Evolutionary conservation across 2,329 filamentous ascomycete genomes (phyloP).

Genomic region (Plectosphaerella plurivora): DNA sequence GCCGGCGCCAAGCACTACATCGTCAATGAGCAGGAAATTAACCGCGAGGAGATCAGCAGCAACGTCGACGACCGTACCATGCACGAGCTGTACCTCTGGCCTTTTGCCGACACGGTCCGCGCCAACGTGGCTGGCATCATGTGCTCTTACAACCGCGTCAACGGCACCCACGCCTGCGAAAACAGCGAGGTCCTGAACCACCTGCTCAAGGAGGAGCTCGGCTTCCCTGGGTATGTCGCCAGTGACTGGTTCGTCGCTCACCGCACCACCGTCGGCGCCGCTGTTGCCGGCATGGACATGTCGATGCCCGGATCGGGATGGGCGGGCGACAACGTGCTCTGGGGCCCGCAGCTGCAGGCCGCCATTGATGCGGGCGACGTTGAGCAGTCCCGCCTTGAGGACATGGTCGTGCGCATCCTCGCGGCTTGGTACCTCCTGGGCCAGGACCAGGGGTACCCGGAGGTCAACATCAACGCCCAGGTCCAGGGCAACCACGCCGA

Average conservation of each 20-base stretch:
- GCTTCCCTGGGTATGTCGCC: slow-evolving; percentile 61
- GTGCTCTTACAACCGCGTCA: slow-evolving; percentile 71
- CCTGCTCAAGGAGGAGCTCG: slow-evolving; percentile 65
- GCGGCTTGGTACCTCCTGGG: slow-evolving; percentile 56
- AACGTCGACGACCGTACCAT: slow-evolving; percentile 61
- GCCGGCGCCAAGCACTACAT: slow-evolving; percentile 54
- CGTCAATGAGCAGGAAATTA: slow-evolving; percentile 65
- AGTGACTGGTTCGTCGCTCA: slow-evolving; percentile 69
- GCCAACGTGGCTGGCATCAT: slow-evolving; percentile 63
- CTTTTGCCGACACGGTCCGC: slow-evolving; percentile 64
- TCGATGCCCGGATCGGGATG: slow-evolving; percentile 69
- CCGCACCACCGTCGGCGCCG: slow-evolving; percentile 62
- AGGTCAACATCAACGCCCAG: slow-evolving; percentile 47
- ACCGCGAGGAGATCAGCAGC: slow-evolving; percentile 47
- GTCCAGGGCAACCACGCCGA: slow-evolving; percentile 57
- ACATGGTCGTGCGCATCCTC: slow-evolving; percentile 63
- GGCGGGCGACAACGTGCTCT: slow-evolving; percentile 47
- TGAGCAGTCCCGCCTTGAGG: slow-evolving; percentile 55
- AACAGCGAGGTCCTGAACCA: slow-evolving; percentile 57
- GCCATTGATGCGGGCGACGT: slow-evolving; percentile 56
- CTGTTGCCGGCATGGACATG: slow-evolving; percentile 72
- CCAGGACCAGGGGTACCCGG: slow-evolving; percentile 47
- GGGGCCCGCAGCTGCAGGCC: slow-evolving; percentile 48
- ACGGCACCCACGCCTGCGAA: slow-evolving; percentile 64
- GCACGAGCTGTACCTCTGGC: slow-evolving; percentile 65